Percentiles rank a stretch among this genome's conserved stretches.
Evolutionary conservation across 1,284 basidiomycete species (phyloP).

Genomic region (Ganoderma resinaceum): DNA sequence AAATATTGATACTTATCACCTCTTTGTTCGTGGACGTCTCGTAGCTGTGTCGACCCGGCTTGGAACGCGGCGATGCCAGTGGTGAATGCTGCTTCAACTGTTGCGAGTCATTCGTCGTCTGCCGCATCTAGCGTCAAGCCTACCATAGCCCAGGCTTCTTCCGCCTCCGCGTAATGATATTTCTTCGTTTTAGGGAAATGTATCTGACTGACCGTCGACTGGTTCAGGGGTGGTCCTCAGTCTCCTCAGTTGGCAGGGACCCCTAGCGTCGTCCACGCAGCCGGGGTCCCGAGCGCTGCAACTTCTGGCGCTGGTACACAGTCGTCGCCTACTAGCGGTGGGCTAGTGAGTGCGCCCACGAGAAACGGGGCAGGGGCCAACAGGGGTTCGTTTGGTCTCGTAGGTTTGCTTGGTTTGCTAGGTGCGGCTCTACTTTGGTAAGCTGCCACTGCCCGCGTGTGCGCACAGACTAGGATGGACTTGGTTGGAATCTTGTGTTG

Average conservation of each 20-base stretch:
- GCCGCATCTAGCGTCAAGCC: background rate
- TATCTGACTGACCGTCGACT: background rate
- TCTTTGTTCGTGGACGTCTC: background rate
- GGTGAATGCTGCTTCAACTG: conserved; percentile 8
- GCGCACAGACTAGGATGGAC: conserved; percentile 19
- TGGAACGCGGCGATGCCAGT: conserved; percentile 2
- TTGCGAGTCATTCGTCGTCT: conserved; percentile 4
- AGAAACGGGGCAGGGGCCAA: conserved; percentile 25
- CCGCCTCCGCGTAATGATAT: background rate
- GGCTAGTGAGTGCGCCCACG: conserved; percentile 3
- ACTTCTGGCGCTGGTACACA: background rate
- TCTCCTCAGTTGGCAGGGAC: background rate
- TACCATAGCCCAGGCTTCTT: background rate
- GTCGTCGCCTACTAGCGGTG: background rate
- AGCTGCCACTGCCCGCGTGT: background rate
- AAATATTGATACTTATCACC: background rate
- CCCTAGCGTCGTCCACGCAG: background rate
- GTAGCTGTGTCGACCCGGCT: conserved; percentile 38
- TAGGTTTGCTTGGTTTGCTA: conserved; percentile 23
- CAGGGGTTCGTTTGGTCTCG: conserved; percentile 25
- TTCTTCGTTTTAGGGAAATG: background rate
- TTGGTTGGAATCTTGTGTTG: conserved; percentile 7
- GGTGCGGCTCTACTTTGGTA: conserved; percentile 25
- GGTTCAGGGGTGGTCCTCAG: background rate
- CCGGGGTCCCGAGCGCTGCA: background rate